Base-by-base conservation (phyloP, 2,329 filamentous ascomycete species). In the Colletotrichum endophyticum region DNA sequence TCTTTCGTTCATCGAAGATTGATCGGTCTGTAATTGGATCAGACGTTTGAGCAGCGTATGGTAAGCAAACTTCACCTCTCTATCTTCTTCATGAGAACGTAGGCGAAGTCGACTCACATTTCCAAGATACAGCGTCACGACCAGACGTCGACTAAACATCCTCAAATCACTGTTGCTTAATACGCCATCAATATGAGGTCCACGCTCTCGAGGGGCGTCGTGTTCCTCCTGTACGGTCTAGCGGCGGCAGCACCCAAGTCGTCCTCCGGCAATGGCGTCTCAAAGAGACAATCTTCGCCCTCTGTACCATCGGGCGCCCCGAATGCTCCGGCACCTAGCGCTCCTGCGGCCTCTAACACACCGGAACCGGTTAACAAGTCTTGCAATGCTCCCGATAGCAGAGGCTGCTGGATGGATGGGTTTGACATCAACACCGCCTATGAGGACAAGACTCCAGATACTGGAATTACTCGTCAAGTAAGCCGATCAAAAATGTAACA, bases 391-490 rank as follows among this genome's bases (percentile, higher is more conserved):
- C 74, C 80, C 15, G 56, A 59, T 25, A 80, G 80, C 73, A 78
- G 80, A 59, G 69, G 72, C 11, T 81, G 80, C 64, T 81, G 80
- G 80, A 73, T 69, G 5, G 64, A 78, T n/a, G 79, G 79, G 6
- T 86, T 84, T 56, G 70, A 77, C 53, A 84, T 86, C 61, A 76
- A 78, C 28, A 80, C 79, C 2, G 73, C 79, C 11, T 79, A 84
- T 22, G 80, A 83, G 49, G 80, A 81, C 25, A 81, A 79, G 62
- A 83, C 83, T 44, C 84, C 84, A 1, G 81, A 81, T 39, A 85
- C 79, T 8, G 78, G 78, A 2, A 71, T 73, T n/a, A 80, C 79
- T 49, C 70, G 66, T 1, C 49, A 59, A 39, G 78, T 79, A 56
- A 22, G 69, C 49, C 11, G 64, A 66, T 57, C 3, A 34, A 11